Percentiles rank a stretch among this genome's conserved stretches.
Conservation (phyloP, 345 rosid genomes). For the Hibiscus syriacus region DNA sequence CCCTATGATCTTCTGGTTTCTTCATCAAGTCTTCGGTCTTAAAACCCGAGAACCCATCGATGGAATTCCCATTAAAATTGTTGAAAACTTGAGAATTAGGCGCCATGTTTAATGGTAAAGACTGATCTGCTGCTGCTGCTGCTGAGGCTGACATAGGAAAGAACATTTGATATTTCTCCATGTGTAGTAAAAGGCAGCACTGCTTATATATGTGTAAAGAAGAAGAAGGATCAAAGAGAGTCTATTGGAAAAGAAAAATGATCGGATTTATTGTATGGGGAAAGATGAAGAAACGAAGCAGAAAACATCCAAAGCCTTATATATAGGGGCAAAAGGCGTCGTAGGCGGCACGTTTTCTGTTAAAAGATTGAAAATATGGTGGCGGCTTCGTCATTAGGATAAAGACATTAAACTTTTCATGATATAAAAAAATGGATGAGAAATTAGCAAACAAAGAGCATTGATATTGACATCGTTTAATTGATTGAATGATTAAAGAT, state of each 20-base stretch:
- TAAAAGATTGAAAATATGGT: not conserved
- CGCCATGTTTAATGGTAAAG: conserved; percentile 10
- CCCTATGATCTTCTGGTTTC: conserved; percentile 1
- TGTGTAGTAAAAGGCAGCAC: not conserved
- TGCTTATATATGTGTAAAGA: not conserved
- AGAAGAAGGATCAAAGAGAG: not conserved
- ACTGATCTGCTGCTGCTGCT: conserved; percentile 4
- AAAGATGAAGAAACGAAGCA: not conserved
- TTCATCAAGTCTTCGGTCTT: conserved; percentile 12
- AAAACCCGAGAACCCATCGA: conserved; percentile 24
- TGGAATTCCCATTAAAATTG: conserved; percentile 11
- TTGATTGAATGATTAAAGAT: no score
- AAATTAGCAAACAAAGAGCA: not conserved
- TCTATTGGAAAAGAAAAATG: not conserved
- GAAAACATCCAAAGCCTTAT: conserved; percentile 4
- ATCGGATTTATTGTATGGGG: not conserved
- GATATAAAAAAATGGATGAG: not conserved
- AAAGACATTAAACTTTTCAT: conserved; percentile 4
- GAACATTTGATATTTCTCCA: conserved; percentile 45
- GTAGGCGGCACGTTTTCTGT: conserved; percentile 33
- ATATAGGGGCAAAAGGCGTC: conserved; percentile 22
- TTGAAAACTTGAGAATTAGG: conserved; percentile 12
- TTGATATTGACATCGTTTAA: no score
- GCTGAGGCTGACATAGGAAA: conserved; percentile 29
- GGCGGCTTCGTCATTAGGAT: conserved; percentile 60